A percentile compares a stretch with the other conserved stretches of the same genome.
Evolutionary conservation across 441 rosid genomes (phyloP).

Genomic region (Viola pubescens): DNA sequence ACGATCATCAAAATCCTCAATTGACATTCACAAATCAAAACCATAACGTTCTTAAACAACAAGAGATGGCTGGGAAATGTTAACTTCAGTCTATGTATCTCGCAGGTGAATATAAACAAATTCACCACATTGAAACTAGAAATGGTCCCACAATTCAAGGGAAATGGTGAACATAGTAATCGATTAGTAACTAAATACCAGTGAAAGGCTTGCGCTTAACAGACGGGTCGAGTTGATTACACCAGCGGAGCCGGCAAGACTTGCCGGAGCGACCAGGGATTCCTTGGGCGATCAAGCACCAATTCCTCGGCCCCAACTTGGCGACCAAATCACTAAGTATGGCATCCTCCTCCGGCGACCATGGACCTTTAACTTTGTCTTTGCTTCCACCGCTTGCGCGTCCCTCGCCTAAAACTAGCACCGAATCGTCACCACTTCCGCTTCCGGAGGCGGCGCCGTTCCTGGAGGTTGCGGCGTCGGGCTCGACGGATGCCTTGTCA

Average conservation of each 20-base stretch:
- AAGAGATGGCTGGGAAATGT: no score
- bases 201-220: slow-evolving; percentile 72
- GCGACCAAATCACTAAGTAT: slow-evolving; percentile 53
- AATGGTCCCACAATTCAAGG: no score
- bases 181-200: not conserved
- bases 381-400: not conserved
- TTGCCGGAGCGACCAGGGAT: slow-evolving; percentile 78
- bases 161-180: no score
- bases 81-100: no score
- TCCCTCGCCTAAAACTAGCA: no score
- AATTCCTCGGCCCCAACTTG: slow-evolving; percentile 69
- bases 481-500: slow-evolving; percentile 2
- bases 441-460: not conserved
- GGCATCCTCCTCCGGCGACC: slow-evolving; percentile 74
- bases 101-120: no score
- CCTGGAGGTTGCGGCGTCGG: not conserved
- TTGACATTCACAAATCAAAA: no score
- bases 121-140: no score
- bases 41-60: no score
- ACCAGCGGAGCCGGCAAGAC: slow-evolving; percentile 92
- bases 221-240: slow-evolving; percentile 84
- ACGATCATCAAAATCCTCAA: no score
- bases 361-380: slow-evolving; percentile 56
- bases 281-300: slow-evolving; percentile 70
- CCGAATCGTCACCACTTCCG: not conserved